Conservation (phyloP, 306 rosid species). For the Begonia fuchsioides region DNA sequence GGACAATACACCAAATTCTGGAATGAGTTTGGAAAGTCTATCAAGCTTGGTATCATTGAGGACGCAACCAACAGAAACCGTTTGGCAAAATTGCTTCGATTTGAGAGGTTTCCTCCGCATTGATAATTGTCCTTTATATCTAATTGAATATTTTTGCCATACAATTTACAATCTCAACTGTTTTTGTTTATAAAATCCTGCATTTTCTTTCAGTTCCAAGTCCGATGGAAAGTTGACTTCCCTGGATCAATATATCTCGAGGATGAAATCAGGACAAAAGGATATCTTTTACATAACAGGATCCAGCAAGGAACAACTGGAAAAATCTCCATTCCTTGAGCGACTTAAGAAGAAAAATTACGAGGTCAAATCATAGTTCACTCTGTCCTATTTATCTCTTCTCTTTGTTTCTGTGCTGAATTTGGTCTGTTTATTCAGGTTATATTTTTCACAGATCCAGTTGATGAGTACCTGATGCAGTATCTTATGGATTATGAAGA, state of each 20-base stretch:
- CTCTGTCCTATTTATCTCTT: background rate
- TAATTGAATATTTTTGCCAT: background rate
- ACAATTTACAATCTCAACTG: background rate
- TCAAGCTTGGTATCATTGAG: conserved; percentile 93
- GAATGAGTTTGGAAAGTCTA: conserved; percentile 95
- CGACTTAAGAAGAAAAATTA: conserved; percentile 79
- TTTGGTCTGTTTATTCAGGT: conserved; percentile 28
- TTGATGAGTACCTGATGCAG: conserved; percentile 98
- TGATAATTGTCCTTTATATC: background rate
- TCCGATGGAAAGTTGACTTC: conserved; percentile 90
- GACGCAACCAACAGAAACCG: conserved; percentile 97
- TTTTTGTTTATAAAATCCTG: background rate
- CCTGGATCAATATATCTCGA: conserved; percentile 88
- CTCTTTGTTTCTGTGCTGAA: background rate
- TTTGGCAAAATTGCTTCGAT: conserved; percentile 89
- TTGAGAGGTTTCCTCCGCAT: conserved; percentile 53
- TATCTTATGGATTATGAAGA: conserved; percentile 98
- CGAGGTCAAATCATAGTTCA: conserved; percentile 37
- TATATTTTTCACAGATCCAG: conserved; percentile 87
- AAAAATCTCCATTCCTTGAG: conserved; percentile 96
- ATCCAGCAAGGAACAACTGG: conserved; percentile 87
- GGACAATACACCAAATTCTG: conserved; percentile 88
- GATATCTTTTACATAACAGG: conserved; percentile 95
- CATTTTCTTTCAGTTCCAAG: conserved; percentile 55
- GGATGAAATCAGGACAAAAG: conserved; percentile 96